Evolutionary conservation across 495 filamentous ascomycete genomes (phyloP).

Genomic region (Tuber magnatum): DNA sequence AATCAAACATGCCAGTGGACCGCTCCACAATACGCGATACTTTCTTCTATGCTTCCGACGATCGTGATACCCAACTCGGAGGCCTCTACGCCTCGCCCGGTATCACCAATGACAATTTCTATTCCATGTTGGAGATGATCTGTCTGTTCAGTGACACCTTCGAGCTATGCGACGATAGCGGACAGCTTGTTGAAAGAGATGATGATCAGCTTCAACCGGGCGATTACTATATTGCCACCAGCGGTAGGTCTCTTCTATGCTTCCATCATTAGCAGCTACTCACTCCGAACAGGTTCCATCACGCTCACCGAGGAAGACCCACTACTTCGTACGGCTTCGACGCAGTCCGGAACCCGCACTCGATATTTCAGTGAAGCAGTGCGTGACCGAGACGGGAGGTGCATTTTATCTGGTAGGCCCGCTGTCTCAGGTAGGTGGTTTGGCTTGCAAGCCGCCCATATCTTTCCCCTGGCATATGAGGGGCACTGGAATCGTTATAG

Average conservation of each 20-base stretch:
- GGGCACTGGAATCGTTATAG: background rate
- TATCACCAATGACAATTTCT: constrained; percentile 33
- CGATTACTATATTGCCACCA: too few relatives aligned
- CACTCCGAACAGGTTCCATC: constrained; percentile 27
- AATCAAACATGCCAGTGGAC: constrained; percentile 7
- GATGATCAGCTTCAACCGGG: constrained; percentile 31
- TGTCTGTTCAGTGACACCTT: constrained; percentile 29
- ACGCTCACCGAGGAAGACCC: constrained; percentile 33
- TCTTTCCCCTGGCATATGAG: too few relatives aligned
- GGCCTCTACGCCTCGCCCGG: constrained; percentile 39
- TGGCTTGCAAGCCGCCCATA: background rate
- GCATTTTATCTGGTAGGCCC: constrained; percentile 38
- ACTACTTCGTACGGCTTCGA: constrained; percentile 20
- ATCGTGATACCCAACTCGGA: constrained; percentile 36
- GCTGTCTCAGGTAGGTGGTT: constrained; percentile 24
- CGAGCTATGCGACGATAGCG: constrained; percentile 31
- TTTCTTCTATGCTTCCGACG: constrained; percentile 38
- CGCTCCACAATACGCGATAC: constrained; percentile 37
- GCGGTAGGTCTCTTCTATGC: background rate
- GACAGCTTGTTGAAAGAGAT: constrained; percentile 12
- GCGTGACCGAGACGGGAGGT: constrained; percentile 35
- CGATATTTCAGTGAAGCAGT: constrained; percentile 36
- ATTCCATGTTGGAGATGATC: constrained; percentile 37
- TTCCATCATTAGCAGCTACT: constrained; percentile 1
- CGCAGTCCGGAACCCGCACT: constrained; percentile 30